A percentile compares a stretch with the other conserved stretches of the same genome.
phyloP scores from a whole-genome alignment of 192 early-diverging fungal genomes.

The Endogone sp. region DNA sequence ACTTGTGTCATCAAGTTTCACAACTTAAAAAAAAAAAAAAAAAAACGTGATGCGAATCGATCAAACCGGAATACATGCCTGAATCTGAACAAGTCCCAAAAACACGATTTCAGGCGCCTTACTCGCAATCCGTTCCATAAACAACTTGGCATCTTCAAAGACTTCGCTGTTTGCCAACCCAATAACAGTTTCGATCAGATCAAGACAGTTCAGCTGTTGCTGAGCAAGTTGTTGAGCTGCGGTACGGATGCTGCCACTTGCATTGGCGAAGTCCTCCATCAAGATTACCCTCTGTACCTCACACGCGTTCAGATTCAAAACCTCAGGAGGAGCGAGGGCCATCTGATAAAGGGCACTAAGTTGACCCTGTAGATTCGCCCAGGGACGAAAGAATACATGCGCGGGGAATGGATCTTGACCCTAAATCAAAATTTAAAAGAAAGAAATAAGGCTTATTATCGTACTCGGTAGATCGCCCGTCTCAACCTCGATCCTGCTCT shows the following conservation, averaged over 20 bases:
- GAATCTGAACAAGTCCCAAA: constrained; percentile 65
- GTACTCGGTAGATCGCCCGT: too few relatives aligned
- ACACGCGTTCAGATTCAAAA: constrained; percentile 53
- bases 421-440: constrained; percentile 26
- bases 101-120: constrained; percentile 71
- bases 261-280: constrained; percentile 45
- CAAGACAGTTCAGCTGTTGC: constrained; percentile 64
- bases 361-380: constrained; percentile 69
- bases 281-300: constrained; percentile 50
- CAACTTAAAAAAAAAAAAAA: neutral
- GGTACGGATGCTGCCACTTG: constrained; percentile 37
- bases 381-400: constrained; percentile 64
- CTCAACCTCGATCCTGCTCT: too few relatives aligned
- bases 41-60: neutral
- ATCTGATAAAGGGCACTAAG: constrained; percentile 64
- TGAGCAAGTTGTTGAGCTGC: constrained; percentile 44
- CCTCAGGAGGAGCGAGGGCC: constrained; percentile 49
- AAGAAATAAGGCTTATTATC: neutral
- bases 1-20: neutral
- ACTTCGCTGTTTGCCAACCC: constrained; percentile 50
- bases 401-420: constrained; percentile 62
- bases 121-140: constrained; percentile 58
- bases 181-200: constrained; percentile 65
- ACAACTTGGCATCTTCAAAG: constrained; percentile 56
- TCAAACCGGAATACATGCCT: constrained; percentile 28